Evolutionary conservation across 108 stramenopile species (phyloP).

Genomic region (Stephanodiscus triporus): DNA sequence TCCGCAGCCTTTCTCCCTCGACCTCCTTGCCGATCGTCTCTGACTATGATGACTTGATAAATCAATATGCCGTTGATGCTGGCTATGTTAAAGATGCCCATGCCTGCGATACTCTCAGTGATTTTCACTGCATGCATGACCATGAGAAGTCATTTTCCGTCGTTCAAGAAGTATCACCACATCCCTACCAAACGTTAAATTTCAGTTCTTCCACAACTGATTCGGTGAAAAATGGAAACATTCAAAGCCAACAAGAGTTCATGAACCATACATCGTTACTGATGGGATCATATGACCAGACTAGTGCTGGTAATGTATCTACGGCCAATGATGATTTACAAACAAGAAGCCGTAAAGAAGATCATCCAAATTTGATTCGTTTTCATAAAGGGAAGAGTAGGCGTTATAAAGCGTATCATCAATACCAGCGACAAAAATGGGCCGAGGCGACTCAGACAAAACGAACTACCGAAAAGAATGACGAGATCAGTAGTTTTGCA

Average conservation of each 20-base stretch:
- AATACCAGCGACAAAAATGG: neutral
- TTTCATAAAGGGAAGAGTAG: neutral
- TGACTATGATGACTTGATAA: neutral
- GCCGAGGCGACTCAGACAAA: neutral
- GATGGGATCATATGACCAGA: neutral
- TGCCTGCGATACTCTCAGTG: conserved; percentile 36
- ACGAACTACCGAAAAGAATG: neutral
- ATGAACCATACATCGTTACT: neutral
- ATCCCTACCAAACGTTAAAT: neutral
- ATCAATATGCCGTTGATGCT: conserved; percentile 28
- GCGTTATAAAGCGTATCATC: conserved; percentile 4
- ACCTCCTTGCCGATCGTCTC: too few species aligned
- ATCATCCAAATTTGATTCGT: neutral
- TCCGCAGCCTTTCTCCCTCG: neutral
- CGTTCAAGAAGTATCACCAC: neutral
- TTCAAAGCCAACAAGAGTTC: neutral
- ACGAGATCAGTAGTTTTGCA: neutral
- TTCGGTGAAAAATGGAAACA: neutral
- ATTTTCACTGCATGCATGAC: conserved; percentile 29
- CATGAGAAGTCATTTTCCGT: neutral
- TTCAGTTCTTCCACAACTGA: neutral
- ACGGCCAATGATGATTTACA: neutral
- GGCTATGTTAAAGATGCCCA: conserved; percentile 24
- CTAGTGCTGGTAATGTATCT: neutral
- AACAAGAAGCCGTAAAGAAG: neutral